Base-by-base conservation (phyloP, 768 basidiomycete species). In the Russula abietina region DNA sequence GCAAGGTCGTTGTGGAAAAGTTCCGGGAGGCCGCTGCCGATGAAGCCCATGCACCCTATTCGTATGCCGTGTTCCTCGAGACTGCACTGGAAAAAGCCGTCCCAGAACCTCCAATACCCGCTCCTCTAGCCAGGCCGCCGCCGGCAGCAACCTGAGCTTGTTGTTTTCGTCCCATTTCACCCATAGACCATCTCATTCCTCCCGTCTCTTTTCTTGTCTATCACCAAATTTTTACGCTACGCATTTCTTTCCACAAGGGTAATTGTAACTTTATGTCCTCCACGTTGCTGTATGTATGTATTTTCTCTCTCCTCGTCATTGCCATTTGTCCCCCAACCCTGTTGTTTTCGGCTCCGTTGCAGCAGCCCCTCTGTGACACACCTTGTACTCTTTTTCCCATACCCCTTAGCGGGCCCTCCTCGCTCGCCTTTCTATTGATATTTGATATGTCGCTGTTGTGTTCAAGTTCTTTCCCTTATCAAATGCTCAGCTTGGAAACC, bases 111-210 rank as follows among this genome's bases (percentile, higher is more conserved):
- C 64, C 60, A 14, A 46, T 48, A 16, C 61, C 64, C 14, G 43
- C 64, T 68, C 24, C 73, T 76, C 16, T 81, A 78, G 71, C 91
- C 86, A 32, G 22, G 22, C 48, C 48, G 9, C 55, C 36, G 14
- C 48, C 48, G 9, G 48, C 36, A 9, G 49, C 12, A 28, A 32
- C n/a, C 8, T 52, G 33, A 60, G 38, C 41, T 22, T 46, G 22
- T 19, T n/a, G n/a, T n/a, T n/a, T 8, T 26, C 4, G 10, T 10
- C 8, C n/a, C 43, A 22, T 45, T 45, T 45, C 43, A 3, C 1
- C 43, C 4, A 1, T 43, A 43, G 43, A 43, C 4, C 43, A n/a
- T 45, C n/a, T n/a, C n/a, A 19, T 46, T 12, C 11, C 10, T 46
- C 45, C 4, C n/a, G n/a, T 4, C 11, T 0, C n/a, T 22, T 26